Base-by-base conservation (phyloP, 2,329 filamentous ascomycete genomes). In the Colletotrichum sp. region DNA sequence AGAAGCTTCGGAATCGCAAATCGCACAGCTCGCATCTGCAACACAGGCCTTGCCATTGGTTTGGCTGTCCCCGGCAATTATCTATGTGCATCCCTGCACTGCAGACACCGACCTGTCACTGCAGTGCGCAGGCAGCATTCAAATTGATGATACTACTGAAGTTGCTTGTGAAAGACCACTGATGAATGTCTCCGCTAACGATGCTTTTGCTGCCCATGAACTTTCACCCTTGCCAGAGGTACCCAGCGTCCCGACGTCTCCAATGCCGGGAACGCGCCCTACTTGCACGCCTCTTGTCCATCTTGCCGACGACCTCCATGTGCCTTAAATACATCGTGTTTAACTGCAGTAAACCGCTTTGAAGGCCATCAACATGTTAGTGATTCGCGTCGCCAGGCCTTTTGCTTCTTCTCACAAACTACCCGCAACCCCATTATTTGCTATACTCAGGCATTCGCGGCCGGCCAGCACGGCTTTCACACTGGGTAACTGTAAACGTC, bases 1-100 rank as follows among this genome's bases (percentile, higher is more conserved):
- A n/a, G 60, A 18, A 63, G 18, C 60, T 63, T 63, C 60, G 7
- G 64, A 15, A 44, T 67, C 64, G 21, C 21, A 49, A 28, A 66
- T 49, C 44, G 18, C 18, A 49, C 44, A 49, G 18, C 44, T 49
- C 9, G 18, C 10, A 49, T 49, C 44, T 49, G 44, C 18, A 49
- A 49, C 21, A 7, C 10, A 49, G 18, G 44, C 44, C 18, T 13
- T 7, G 18, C 18, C 5, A 49, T 49, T 49, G 44, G 44, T 21
- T 12, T 49, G 18, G 4, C 44, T 21, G 3, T 1, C 18, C 9
- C 18, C 12, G 0, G 9, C 0, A 21, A 6, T 5, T 7, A 49
- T 1, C 18, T 49, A 0, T n/a, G 5, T n/a, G 9, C 0, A 10
- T 49, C 8, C 39, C 5, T 21, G 18, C 39, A 49, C 4, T n/a